phyloP scores from a whole-genome alignment of 1,284 basidiomycete species.

The Pseudozyma sp. region DNA sequence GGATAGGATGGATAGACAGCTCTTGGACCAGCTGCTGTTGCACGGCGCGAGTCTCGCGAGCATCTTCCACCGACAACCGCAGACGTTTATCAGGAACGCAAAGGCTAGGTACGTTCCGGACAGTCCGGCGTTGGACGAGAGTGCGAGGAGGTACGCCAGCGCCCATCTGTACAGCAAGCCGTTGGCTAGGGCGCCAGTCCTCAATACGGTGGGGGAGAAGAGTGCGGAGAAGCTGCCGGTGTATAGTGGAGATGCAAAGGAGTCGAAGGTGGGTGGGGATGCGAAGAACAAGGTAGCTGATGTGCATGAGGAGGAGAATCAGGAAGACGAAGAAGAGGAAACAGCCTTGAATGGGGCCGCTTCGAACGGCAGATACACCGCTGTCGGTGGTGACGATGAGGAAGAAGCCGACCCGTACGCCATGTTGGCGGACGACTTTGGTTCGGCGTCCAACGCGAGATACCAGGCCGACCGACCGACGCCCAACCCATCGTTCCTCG shows the following conservation, averaged over 20 bases:
- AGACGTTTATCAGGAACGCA: conserved; percentile 59
- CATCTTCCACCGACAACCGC: conserved; percentile 64
- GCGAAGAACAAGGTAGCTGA: too few species aligned
- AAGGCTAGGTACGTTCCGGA: conserved; percentile 61
- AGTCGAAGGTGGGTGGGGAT: too few species aligned
- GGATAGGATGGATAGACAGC: conserved; percentile 81
- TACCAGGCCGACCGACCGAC: conserved; percentile 24
- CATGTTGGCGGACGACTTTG: conserved; percentile 46
- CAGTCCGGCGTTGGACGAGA: conserved; percentile 57
- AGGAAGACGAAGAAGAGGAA: too few species aligned
- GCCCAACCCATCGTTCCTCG: conserved; percentile 22
- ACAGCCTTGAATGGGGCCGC: neutral
- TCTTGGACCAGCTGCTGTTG: conserved; percentile 65
- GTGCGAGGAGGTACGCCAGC: conserved; percentile 52
- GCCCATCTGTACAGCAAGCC: conserved; percentile 60
- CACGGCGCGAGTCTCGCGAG: conserved; percentile 61
- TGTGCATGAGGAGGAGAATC: too few species aligned
- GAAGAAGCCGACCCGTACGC: conserved; percentile 43
- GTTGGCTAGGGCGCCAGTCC: conserved; percentile 20
- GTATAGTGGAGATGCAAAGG: neutral
- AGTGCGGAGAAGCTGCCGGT: conserved; percentile 1
- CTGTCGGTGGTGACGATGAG: conserved; percentile 9
- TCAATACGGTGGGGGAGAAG: conserved; percentile 4
- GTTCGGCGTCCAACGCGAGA: conserved; percentile 4
- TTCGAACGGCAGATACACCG: neutral